These are phyloP conservation scores for Daedaleopsis nitida DNA, from an alignment of 768 basidiomycete genomes.

Conservation along the genomic window DNA sequence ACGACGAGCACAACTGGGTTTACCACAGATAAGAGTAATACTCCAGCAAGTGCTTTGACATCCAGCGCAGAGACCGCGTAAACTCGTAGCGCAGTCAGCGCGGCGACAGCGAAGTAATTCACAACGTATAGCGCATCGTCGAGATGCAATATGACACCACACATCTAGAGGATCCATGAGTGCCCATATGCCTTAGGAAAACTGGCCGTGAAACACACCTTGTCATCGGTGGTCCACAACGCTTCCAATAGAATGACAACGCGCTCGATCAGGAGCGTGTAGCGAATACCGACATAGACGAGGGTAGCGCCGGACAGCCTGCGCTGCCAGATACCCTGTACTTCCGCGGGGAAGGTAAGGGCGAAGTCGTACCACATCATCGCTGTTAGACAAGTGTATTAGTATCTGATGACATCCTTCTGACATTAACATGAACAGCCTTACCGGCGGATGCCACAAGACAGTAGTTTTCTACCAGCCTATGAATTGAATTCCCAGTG, in stretches of 20 bases:
- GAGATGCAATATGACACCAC: not conserved
- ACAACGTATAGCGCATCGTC: not conserved
- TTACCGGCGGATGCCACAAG: not conserved
- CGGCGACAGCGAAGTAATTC: not conserved
- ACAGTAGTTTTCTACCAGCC: not conserved
- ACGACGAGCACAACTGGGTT: not conserved
- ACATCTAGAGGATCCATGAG: not conserved
- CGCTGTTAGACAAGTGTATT: too few relatives aligned
- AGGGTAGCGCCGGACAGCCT: not conserved
- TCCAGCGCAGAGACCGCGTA: not conserved
- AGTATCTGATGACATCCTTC: not conserved
- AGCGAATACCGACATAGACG: constrained; percentile 1
- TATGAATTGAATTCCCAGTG: not conserved
- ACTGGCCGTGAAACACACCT: not conserved
- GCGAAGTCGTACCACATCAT: not conserved
- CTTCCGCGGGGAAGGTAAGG: constrained; percentile 1
- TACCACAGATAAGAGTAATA: not conserved
- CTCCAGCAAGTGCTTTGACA: not conserved
- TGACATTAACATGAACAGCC: not conserved
- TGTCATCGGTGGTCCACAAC: not conserved
- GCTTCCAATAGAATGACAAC: not conserved
- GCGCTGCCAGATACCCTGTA: constrained; percentile 4
- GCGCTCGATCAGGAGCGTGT: constrained; percentile 2
- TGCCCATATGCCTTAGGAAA: not conserved
- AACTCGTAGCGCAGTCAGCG: not conserved